Percentiles rank a stretch among this genome's conserved stretches.
Evolutionary conservation across 306 rosid genomes (phyloP).

Genomic region (Herpetospermum pedunculosum): DNA sequence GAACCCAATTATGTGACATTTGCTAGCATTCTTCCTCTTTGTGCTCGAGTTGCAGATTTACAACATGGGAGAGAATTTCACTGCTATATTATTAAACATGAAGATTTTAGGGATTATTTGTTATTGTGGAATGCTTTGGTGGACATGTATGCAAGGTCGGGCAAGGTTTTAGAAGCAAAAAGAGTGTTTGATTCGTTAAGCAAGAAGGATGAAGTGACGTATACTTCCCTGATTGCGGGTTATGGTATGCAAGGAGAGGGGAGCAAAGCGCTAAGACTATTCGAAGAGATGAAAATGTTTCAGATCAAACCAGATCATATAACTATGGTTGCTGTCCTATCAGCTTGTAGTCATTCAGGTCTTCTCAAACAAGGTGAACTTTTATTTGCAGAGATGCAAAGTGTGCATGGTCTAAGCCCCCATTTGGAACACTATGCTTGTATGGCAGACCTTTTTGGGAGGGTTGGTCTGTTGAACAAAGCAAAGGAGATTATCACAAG

Average conservation of each 20-base stretch:
- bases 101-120: constrained; percentile 33
- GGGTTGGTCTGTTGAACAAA: constrained; percentile 65
- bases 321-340: constrained; percentile 65
- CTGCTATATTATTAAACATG: constrained; percentile 54
- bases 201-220: constrained; percentile 64
- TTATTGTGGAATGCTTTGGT: constrained; percentile 70
- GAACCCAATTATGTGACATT: constrained; percentile 70
- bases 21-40: constrained; percentile 81
- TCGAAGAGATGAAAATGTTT: constrained; percentile 53
- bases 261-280: constrained; percentile 42
- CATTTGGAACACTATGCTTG: constrained; percentile 64
- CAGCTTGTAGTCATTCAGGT: constrained; percentile 88
- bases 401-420: constrained; percentile 39
- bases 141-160: constrained; percentile 85
- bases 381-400: constrained; percentile 46
- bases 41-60: constrained; percentile 76
- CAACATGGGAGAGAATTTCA: constrained; percentile 88
- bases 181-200: constrained; percentile 58
- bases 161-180: constrained; percentile 60
- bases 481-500: constrained; percentile 47
- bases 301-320: constrained; percentile 65
- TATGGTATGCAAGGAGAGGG: constrained; percentile 83
- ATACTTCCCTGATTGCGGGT: constrained; percentile 77
- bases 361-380: constrained; percentile 46
- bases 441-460: constrained; percentile 80